Evolutionary conservation across 148 eudicot genomes (phyloP).

Genomic region (Pouteria glomerata): DNA sequence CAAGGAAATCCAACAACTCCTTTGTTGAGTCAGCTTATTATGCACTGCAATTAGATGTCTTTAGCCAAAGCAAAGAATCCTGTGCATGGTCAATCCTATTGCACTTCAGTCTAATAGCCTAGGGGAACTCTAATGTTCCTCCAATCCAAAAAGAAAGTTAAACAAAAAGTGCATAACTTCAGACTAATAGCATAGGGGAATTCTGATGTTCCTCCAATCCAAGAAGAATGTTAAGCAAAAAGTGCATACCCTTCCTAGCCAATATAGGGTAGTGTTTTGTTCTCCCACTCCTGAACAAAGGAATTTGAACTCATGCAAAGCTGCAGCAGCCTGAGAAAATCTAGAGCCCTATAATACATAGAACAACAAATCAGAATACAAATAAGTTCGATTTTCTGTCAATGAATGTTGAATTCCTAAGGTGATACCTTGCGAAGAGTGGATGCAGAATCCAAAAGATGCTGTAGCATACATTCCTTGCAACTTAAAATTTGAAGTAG

Average conservation of each 20-base stretch:
- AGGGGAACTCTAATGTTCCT: background rate
- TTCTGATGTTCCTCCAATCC: background rate
- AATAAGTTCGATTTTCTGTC: background rate
- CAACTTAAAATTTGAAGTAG: constrained; percentile 73
- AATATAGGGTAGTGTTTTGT: constrained; percentile 53
- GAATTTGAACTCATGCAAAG: constrained; percentile 75
- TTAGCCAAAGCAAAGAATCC: background rate
- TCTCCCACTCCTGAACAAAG: constrained; percentile 47
- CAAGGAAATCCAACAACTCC: background rate
- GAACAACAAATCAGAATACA: constrained; percentile 7
- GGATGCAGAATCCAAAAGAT: constrained; percentile 82
- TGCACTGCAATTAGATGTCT: background rate
- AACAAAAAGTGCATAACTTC: no score
- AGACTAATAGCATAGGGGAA: background rate
- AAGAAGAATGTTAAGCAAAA: background rate
- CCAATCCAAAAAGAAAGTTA: background rate
- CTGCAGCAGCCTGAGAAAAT: constrained; percentile 93
- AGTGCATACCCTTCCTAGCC: constrained; percentile 80
- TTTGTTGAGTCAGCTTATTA: constrained; percentile 6
- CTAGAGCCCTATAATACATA: constrained; percentile 57
- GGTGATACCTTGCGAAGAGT: constrained; percentile 80
- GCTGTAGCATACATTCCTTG: constrained; percentile 52
- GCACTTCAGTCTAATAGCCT: background rate
- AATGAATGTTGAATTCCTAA: background rate
- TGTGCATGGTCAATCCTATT: background rate